Conservation (phyloP, 371 early-diverging fungal species). For the Mortierella sp. region DNA sequence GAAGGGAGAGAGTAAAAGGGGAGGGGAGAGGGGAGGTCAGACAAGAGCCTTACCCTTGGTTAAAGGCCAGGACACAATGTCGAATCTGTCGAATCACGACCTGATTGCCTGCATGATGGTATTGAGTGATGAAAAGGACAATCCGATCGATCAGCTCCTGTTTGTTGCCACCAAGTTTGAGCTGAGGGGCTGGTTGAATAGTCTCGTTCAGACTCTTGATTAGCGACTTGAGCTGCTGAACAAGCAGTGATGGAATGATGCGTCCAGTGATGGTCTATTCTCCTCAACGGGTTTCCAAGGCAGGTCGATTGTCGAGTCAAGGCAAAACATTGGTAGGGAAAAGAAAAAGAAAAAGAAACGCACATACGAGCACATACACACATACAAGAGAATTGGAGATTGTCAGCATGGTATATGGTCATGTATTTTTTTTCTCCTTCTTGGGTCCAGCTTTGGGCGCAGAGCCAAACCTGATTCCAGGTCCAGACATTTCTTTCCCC, state of each 20-base stretch:
- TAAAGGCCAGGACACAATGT: conserved; percentile 31
- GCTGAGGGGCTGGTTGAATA: conserved; percentile 41
- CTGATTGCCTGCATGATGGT: conserved; percentile 43
- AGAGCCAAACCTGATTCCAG: too few species aligned
- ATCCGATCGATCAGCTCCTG: conserved; percentile 39
- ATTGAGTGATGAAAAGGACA: conserved; percentile 22
- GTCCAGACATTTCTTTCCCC: too few species aligned
- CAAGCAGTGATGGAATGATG: conserved; percentile 45
- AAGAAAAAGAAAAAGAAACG: neutral
- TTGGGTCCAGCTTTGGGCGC: too few species aligned
- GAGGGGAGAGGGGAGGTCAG: neutral
- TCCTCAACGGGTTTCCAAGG: too few species aligned
- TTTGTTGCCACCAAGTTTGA: conserved; percentile 52
- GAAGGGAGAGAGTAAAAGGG: too few species aligned
- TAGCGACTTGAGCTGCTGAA: conserved; percentile 41
- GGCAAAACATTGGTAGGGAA: neutral
- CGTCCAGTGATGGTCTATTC: conserved; percentile 50
- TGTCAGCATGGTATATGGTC: too few species aligned
- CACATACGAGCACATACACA: neutral
- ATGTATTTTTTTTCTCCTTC: too few species aligned
- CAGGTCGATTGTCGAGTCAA: neutral
- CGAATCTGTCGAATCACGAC: conserved; percentile 45
- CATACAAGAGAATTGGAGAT: too few species aligned
- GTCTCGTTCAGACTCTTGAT: conserved; percentile 49
- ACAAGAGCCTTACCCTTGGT: conserved; percentile 28